Evolutionary conservation across 441 rosid genomes (phyloP).

Genomic region (Croton setiger): DNA sequence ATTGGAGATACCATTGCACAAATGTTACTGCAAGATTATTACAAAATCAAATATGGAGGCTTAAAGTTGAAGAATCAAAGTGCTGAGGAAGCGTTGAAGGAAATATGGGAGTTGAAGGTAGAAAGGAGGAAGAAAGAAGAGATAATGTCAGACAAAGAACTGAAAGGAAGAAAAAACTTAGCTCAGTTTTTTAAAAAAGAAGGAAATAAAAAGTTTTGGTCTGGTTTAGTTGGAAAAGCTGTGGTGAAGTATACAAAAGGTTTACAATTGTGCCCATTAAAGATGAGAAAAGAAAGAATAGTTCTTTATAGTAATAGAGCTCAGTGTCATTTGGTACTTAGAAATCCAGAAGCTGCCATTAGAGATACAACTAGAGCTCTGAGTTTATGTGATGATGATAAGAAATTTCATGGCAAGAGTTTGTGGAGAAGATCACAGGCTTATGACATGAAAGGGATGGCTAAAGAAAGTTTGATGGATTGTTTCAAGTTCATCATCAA

Average conservation of each 20-base stretch:
- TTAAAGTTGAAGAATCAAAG: slow-evolving; percentile 38
- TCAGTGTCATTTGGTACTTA: slow-evolving; percentile 53
- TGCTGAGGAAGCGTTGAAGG: slow-evolving; percentile 44
- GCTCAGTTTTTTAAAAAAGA: slow-evolving; percentile 45
- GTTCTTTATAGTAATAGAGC: slow-evolving; percentile 68
- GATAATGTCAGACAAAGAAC: slow-evolving; percentile 41
- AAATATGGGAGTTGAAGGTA: slow-evolving; percentile 58
- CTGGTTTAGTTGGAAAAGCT: slow-evolving; percentile 51
- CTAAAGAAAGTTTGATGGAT: slow-evolving; percentile 81
- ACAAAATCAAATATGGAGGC: slow-evolving; percentile 44
- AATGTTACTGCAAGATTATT: slow-evolving; percentile 47
- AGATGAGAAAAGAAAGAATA: slow-evolving; percentile 54
- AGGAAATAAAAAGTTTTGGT: slow-evolving; percentile 54
- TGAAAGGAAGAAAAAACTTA: slow-evolving; percentile 35
- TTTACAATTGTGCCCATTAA: slow-evolving; percentile 49
- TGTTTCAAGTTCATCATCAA: slow-evolving; percentile 56
- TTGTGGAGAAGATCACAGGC: slow-evolving; percentile 93
- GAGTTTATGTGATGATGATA: slow-evolving; percentile 36
- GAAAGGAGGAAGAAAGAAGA: slow-evolving; percentile 57
- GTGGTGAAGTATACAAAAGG: slow-evolving; percentile 45
- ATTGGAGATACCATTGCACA: slow-evolving; percentile 54
- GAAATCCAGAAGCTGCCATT: slow-evolving; percentile 52
- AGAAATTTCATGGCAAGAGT: slow-evolving; percentile 58
- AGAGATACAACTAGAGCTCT: slow-evolving; percentile 80
- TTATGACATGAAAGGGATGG: slow-evolving; percentile 66